phyloP scores from a whole-genome alignment of 257 asterid species.

The Craterostigma plantagineum region DNA sequence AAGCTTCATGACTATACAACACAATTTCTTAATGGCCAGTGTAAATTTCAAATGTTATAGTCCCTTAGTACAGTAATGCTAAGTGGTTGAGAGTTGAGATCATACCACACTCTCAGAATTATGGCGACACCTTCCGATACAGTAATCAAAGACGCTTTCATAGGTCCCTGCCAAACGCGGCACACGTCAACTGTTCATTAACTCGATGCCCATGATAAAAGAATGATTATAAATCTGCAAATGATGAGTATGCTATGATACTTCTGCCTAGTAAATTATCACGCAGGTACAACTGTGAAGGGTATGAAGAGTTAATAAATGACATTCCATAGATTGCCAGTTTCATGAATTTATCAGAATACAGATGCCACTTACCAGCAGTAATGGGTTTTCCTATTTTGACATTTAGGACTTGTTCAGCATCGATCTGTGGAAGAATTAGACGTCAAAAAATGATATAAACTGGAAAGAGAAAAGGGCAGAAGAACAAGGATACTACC shows the following conservation, averaged over 20 bases:
- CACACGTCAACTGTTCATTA: conserved; percentile 4
- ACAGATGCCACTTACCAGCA: conserved; percentile 34
- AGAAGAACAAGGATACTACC: conserved; percentile 22
- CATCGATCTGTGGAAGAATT: neutral
- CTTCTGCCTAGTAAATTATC: neutral
- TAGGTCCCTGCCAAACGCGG: conserved; percentile 39
- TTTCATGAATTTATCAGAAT: conserved; percentile 3
- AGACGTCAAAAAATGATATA: neutral
- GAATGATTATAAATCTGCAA: conserved; percentile 6
- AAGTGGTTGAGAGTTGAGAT: conserved; percentile 7
- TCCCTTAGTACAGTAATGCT: neutral
- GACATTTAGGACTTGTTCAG: conserved; percentile 42
- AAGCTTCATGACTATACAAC: too few species aligned
- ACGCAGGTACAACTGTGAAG: neutral
- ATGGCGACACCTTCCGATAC: conserved; percentile 90
- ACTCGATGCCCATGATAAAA: neutral
- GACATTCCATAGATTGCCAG: too few species aligned
- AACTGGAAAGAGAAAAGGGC: conserved; percentile 4
- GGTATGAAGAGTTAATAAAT: too few species aligned
- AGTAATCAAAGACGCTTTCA: conserved; percentile 50
- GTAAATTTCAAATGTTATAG: neutral
- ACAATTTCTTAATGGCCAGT: neutral
- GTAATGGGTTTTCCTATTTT: conserved; percentile 35
- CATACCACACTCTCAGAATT: conserved; percentile 88
- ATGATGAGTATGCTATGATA: neutral